Percentiles rank a stretch among this genome's conserved stretches.
Conservation (phyloP, 208 protist species). For the Trypanosomatidae sp. region DNA sequence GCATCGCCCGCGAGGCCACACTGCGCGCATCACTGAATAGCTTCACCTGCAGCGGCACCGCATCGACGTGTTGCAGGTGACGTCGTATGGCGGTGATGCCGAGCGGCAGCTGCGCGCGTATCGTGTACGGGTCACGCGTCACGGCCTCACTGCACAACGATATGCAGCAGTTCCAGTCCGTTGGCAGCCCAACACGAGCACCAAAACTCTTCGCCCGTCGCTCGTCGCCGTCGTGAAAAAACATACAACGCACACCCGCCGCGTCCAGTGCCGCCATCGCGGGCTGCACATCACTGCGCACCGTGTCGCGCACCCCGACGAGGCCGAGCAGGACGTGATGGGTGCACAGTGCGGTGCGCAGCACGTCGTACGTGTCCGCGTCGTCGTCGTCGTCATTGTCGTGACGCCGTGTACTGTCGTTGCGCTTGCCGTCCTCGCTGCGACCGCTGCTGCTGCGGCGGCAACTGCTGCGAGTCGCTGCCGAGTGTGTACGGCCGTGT, state of each 20-base stretch:
- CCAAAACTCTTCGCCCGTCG: constrained; percentile 87
- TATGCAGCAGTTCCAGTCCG: constrained; percentile 95
- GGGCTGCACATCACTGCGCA: constrained; percentile 65
- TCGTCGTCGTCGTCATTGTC: no score
- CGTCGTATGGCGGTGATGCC: constrained; percentile 89
- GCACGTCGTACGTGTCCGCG: neutral
- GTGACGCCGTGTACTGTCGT: neutral
- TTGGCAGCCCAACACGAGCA: constrained; percentile 83
- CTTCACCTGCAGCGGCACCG: constrained; percentile 91
- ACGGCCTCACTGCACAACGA: constrained; percentile 81
- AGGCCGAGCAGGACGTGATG: constrained; percentile 84
- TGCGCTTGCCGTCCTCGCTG: neutral
- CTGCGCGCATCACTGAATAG: constrained; percentile 88
- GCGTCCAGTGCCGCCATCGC: constrained; percentile 64
- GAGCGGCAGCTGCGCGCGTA: constrained; percentile 87
- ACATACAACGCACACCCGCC: constrained; percentile 91
- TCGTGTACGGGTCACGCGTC: constrained; percentile 64
- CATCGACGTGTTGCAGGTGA: constrained; percentile 88
- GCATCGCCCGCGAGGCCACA: constrained; percentile 80
- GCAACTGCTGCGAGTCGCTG: no score
- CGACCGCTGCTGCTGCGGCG: no score
- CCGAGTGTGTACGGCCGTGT: no score
- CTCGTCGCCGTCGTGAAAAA: constrained; percentile 77
- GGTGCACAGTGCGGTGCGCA: constrained; percentile 2
- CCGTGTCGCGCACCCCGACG: constrained; percentile 78